phyloP scores from a whole-genome alignment of 2,329 filamentous ascomycete species.

The Aspergillus sergii region DNA sequence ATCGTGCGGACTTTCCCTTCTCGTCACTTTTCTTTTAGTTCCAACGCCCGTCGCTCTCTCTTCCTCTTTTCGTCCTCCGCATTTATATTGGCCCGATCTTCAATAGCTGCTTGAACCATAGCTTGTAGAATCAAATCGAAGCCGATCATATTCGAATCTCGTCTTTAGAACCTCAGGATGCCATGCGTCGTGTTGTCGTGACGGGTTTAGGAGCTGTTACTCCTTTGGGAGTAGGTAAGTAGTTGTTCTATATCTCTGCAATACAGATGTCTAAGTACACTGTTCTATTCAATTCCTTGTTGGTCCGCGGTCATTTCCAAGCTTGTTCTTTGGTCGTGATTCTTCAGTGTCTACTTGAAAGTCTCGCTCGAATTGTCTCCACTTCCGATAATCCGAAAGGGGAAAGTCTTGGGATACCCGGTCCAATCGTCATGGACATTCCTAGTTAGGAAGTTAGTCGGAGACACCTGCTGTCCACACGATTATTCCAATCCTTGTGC shows the following conservation, averaged over 20 bases:
- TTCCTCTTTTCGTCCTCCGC: slow-evolving; percentile 9
- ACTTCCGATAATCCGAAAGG: slow-evolving; percentile 30
- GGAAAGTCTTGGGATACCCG: slow-evolving; percentile 30
- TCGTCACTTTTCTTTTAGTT: slow-evolving; percentile 19
- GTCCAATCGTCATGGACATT: slow-evolving; percentile 24
- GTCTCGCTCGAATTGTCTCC: slow-evolving; percentile 23
- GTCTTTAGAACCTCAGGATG: slow-evolving; percentile 18
- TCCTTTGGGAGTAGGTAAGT: slow-evolving; percentile 74
- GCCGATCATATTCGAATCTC: neutral
- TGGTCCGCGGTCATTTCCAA: neutral
- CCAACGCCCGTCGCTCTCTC: neutral
- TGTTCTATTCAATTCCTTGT: neutral
- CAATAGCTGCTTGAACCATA: neutral
- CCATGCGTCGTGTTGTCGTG: slow-evolving; percentile 71
- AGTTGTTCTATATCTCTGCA: slow-evolving; percentile 20
- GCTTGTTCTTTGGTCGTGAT: slow-evolving; percentile 5
- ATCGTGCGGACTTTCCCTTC: slow-evolving; percentile 45
- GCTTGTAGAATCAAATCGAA: neutral
- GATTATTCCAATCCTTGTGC: neutral
- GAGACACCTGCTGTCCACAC: slow-evolving; percentile 2
- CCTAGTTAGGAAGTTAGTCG: slow-evolving; percentile 18
- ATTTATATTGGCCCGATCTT: slow-evolving; percentile 12
- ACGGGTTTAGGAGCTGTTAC: slow-evolving; percentile 82
- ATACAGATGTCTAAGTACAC: neutral
- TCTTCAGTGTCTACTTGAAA: slow-evolving; percentile 8